Base-by-base conservation (phyloP, 192 early-diverging fungal genomes). In the Backusella liffmaniae region DNA sequence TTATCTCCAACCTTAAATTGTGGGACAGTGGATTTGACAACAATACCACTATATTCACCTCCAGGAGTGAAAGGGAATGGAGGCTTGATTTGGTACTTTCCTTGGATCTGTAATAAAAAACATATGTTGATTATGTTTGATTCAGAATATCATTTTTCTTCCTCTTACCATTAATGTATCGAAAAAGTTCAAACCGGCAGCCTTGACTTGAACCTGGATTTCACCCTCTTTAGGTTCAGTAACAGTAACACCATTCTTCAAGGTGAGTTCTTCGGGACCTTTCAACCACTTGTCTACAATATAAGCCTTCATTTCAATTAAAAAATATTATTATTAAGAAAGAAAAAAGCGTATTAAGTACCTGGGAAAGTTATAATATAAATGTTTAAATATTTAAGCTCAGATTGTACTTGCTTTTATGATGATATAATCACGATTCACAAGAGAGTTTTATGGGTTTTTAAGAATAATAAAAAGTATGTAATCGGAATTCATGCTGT, bases 81-180 rank as follows among this genome's bases (percentile, higher is more conserved):
- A 5, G 90, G 91, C 65, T 91, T 92, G 77, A 89, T 77, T 78
- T 93, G 92, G 70, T 93, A 92, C 72, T 89, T 90, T 80, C 91
- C 92, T 73, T 92, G 88, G 4, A 92, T 83, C 88, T 89, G 41
- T 62, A 37, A 29, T 21, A 30, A 16, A 30, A 23, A 67, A 16
- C 0, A 39, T 3, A 12, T 44, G 12, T 44, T 44, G 18, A 44
- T 44, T 16, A 18, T 0, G 42, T 5, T 16, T 44, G 15, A 16
- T 44, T 5, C 42, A 44, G 4, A 44, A 44, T 44, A 44, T 44
- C 15, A 44, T 16, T 39, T 4, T 3, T 15, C 18, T 36, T 49
- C 6, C 26, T 13, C 36, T 72, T 78, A 85, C 89, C 87, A 88
- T 82, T 9, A 94, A 83, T 46, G 90, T 92, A 73, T 94, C 93